A percentile compares a stretch with the other conserved stretches of the same genome.
phyloP scores from a whole-genome alignment of 257 asterid species.

The Plectranthus barbatus region DNA sequence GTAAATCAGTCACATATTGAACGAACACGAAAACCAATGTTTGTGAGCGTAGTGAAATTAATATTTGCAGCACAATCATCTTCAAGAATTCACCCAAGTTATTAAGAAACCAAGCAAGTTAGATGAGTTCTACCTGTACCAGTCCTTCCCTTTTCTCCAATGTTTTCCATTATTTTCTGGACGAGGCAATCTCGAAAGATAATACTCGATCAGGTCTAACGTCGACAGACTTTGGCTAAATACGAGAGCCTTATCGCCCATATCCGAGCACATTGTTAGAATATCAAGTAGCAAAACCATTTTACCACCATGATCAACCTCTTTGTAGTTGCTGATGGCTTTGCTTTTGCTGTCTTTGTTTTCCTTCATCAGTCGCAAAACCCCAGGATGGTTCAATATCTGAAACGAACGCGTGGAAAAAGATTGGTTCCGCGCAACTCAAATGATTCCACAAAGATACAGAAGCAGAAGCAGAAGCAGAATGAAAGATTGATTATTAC shows the following conservation, averaged over 20 bases:
- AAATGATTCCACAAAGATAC: too few relatives aligned
- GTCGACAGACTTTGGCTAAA: constrained; percentile 87
- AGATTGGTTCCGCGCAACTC: too few relatives aligned
- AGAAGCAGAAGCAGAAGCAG: too few relatives aligned
- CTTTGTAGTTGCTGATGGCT: constrained; percentile 48
- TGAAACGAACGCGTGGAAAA: constrained; percentile 13
- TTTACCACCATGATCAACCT: constrained; percentile 71
- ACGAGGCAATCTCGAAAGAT: constrained; percentile 64
- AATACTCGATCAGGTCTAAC: constrained; percentile 69
- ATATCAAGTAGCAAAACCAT: constrained; percentile 89
- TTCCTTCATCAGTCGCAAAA: constrained; percentile 70
- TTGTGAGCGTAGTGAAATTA: too few relatives aligned
- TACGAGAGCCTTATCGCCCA: constrained; percentile 86
- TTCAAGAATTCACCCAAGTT: too few relatives aligned
- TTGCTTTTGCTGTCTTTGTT: constrained; percentile 51
- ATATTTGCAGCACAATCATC: too few relatives aligned
- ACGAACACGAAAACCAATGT: too few relatives aligned
- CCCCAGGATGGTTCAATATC: constrained; percentile 99
- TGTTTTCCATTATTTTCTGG: constrained; percentile 44
- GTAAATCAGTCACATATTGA: too few relatives aligned
- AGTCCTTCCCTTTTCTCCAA: constrained; percentile 82
- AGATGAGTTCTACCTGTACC: constrained; percentile 77
- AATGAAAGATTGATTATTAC: constrained; percentile 21
- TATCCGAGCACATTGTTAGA: constrained; percentile 62
- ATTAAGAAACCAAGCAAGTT: too few relatives aligned